Evolutionary conservation across 441 rosid genomes (phyloP), one percentile per base, ranked within the genome.

Genomic region (Populus hybrid): DNA sequence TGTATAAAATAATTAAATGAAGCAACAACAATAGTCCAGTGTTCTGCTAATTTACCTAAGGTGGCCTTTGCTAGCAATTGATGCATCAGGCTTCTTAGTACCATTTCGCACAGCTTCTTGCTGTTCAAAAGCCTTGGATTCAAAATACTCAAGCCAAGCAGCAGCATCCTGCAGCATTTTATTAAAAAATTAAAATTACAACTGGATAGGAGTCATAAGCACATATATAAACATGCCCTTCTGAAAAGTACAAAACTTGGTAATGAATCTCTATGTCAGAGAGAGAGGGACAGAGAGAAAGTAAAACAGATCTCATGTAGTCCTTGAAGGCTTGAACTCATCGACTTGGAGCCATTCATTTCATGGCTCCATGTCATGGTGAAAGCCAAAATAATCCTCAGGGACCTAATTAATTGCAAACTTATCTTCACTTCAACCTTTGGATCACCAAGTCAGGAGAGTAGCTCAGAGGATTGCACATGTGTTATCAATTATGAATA

Each of bases 131-230:
- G 90, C 93, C 81, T 84, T 91, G 61, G 93, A 88, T 75, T 91
- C 92, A 83, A 91, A 91, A 74, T 91, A 91, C 77, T 90, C 92
- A 45, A 90, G 95, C 95, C 93, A 91, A 64, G 93, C 93, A 79
- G 91, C 93, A 85, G 95, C 92, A 83, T 91, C 93, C 95, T 91
- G 83, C 66, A 78, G 67, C 68, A 76, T 82, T 61, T 64, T 56
- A 70, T 74, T 16, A 56, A 72, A 79, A 50, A 20, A 21, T 73
- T 24, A 3, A 20, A 67, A 68, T n/a, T 18, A 23, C 50, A 64
- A 3, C 16, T 64, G 10, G 18, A 35, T 9, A 11, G 7, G n/a
- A 16, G 40, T 18, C 12, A 65, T 2, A 9, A 6, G 18, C 10
- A 11, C 4, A n/a, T n/a, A 20, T 3, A 26, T 12, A n/a, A 2